Base-by-base conservation (phyloP, 106 monocot species). In the Dendrobium nobile region DNA sequence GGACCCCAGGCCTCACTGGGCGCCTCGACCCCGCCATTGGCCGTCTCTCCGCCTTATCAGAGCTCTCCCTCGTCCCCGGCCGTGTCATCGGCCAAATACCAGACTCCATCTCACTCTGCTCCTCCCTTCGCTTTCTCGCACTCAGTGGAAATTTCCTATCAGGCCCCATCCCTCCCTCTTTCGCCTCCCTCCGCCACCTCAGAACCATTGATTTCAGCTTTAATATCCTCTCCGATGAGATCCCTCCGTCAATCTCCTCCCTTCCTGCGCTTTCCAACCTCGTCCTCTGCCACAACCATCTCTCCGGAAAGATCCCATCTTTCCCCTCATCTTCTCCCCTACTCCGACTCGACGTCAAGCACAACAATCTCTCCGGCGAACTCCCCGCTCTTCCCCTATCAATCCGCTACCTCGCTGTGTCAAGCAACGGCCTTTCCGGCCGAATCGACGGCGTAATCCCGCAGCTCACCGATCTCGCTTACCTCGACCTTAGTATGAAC, bases 1-100 rank as follows among this genome's bases (percentile, higher is more conserved):
- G 92, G 8, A 83, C 86, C 15, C 92, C 89, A 9, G 92, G 92
- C 24, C 82, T 92, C 55, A 82, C 79, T 17, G 92, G 92, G 20
- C 81, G 77, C 26, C 83, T 92, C 61, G 85, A 87, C 80, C 87
- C 85, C 18, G 79, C 89, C 45, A 1, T 92, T 17, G 79, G 85
- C 61, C 77, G 73, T 11, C 84, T 92, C 54, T 82, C 92, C 43
- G 80, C 84, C 5, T 88, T 92, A 70, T 48, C 88, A 44, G 92
- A 92, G 80, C 85, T 92, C 17, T 87, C 92, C 51, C 82, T 92
- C 43, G 87, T 92, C 72, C 89, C 92, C 11, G 92, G 92, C 31
- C 89, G 89, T 22, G 89, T 92, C 73, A 45, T 68, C 16, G 89
- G 92, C 10, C 67, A 78, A 33, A 80, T 92, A 41, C 92, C 92